Conservation (phyloP, 2,329 filamentous ascomycete species). For the Hypoxylon sp. region DNA sequence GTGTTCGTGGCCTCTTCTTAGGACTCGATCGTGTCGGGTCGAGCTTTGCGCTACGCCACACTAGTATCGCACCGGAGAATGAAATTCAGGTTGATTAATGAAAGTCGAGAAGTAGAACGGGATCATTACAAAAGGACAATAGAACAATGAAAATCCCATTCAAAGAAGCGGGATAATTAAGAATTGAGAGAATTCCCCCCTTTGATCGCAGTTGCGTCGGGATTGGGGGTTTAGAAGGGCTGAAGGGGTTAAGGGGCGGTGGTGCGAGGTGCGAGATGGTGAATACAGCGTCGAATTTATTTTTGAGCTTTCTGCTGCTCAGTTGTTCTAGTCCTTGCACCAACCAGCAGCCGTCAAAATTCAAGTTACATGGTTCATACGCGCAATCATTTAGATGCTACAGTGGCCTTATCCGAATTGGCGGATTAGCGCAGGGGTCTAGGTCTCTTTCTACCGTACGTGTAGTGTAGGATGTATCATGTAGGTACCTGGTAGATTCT, state of each 20-base stretch:
- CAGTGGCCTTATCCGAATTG: constrained; percentile 55
- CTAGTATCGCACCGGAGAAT: constrained; percentile 42
- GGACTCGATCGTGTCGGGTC: constrained; percentile 30
- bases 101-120: constrained; percentile 60
- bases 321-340: constrained; percentile 11
- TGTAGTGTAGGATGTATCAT: too few species aligned
- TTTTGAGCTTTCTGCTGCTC: constrained; percentile 32
- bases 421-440: constrained; percentile 45
- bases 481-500: not conserved
- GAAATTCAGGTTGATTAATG: constrained; percentile 54
- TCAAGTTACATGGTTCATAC: constrained; percentile 36
- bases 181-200: constrained; percentile 34
- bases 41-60: constrained; percentile 42
- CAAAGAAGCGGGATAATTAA: constrained; percentile 44
- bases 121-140: constrained; percentile 59
- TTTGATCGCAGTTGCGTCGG: constrained; percentile 37
- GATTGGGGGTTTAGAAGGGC: constrained; percentile 18
- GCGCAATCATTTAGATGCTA: constrained; percentile 50
- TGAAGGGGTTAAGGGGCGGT: constrained; percentile 23
- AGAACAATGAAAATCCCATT: constrained; percentile 44
- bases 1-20: constrained; percentile 50
- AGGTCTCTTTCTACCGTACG: constrained; percentile 5
- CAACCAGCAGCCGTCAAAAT: constrained; percentile 28
- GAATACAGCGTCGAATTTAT: constrained; percentile 42
- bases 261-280: constrained; percentile 16